These are phyloP conservation scores for Xylariaceae sp. DNA, from an alignment of 2,329 filamentous ascomycete species.

Conservation along the genomic window DNA sequence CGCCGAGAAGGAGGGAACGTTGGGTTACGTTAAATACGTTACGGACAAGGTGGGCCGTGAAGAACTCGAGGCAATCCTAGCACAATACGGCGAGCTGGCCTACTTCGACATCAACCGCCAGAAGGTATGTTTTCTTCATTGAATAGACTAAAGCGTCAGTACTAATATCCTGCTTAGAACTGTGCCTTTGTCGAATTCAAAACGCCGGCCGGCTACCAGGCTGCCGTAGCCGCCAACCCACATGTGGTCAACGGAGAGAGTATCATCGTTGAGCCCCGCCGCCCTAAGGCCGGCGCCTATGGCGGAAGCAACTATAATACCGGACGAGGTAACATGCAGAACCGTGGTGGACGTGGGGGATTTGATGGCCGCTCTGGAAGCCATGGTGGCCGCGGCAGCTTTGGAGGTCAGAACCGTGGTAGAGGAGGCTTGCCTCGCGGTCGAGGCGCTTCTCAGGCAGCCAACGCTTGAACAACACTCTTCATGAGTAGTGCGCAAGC, in stretches of 20 bases:
- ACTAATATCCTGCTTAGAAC: conserved; percentile 66
- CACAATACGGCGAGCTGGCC: conserved; percentile 73
- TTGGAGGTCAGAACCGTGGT: conserved; percentile 69
- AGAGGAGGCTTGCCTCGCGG: conserved; percentile 70
- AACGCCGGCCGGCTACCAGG: conserved; percentile 79
- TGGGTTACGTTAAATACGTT: conserved; percentile 96
- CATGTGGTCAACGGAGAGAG: conserved; percentile 83
- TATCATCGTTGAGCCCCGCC: conserved; percentile 88
- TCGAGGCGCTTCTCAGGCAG: conserved; percentile 62
- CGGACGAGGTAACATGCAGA: conserved; percentile 65
- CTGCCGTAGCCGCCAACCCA: conserved; percentile 83
- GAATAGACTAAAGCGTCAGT: conserved; percentile 20
- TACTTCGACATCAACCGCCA: conserved; percentile 80
- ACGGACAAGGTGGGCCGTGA: conserved; percentile 83
- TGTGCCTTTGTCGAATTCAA: conserved; percentile 97
- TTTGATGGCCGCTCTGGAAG: conserved; percentile 67
- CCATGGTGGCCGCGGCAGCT: conserved; percentile 72
- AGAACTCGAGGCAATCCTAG: conserved; percentile 73
- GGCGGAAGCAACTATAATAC: conserved; percentile 72
- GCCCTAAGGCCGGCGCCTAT: conserved; percentile 74
- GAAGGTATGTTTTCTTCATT: conserved; percentile 68
- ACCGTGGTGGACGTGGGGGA: conserved; percentile 69
- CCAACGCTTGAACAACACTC: conserved; percentile 53
- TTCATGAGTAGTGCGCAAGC: neutral
- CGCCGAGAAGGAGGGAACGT: conserved; percentile 75